Conservation (phyloP, 129 eudicot genomes). For the Artemisia tridentata region DNA sequence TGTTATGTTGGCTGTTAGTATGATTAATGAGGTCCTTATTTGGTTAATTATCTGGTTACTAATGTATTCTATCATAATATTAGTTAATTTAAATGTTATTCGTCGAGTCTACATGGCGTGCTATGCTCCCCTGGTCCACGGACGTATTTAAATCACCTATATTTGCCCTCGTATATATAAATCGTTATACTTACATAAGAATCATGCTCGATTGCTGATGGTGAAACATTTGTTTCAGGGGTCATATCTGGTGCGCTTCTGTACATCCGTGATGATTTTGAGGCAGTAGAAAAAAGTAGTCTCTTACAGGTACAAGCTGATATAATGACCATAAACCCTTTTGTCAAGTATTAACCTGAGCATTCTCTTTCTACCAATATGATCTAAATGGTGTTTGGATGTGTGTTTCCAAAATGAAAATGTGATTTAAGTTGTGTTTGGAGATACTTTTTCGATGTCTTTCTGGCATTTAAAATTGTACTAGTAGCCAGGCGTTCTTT, state of each 20-base stretch:
- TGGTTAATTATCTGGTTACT: not conserved
- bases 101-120: not conserved
- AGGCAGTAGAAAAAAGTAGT: slow-evolving; percentile 54
- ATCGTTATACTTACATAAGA: not conserved
- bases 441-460: not conserved
- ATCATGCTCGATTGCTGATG: not conserved
- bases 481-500: no score
- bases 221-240: slow-evolving; percentile 35
- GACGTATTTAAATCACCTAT: not conserved
- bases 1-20: not conserved
- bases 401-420: no score
- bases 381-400: no score
- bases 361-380: no score
- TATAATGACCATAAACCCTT: no score
- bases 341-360: no score
- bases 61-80: not conserved
- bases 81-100: slow-evolving; percentile 8
- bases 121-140: not conserved
- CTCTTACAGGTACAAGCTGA: slow-evolving; percentile 52
- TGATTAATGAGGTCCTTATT: not conserved
- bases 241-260: slow-evolving; percentile 88
- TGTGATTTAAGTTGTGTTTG: not conserved
- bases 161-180: not conserved
- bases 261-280: slow-evolving; percentile 67
- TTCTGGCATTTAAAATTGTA: not conserved